These are phyloP conservation scores for Helianthus tuberosus DNA, from an alignment of 129 eudicot species.

Conservation along the genomic window DNA sequence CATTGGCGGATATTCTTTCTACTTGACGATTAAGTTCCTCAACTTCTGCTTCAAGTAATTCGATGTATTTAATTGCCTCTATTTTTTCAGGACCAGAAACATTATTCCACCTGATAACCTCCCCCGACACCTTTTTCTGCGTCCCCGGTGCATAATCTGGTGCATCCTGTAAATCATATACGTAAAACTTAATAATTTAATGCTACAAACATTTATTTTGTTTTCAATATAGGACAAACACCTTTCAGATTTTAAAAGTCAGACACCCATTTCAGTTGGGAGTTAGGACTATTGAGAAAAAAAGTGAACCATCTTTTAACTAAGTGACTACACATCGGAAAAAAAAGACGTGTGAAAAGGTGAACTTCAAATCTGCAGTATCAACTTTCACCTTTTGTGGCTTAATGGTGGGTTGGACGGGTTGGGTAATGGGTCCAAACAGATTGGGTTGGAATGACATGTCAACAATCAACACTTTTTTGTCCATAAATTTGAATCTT, in stretches of 20 bases:
- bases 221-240: slow-evolving; percentile 1
- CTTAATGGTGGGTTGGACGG: neutral
- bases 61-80: slow-evolving; percentile 92
- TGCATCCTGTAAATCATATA: slow-evolving; percentile 52
- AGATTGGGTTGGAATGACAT: slow-evolving; percentile 1
- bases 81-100: slow-evolving; percentile 94
- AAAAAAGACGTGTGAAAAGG: neutral
- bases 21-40: slow-evolving; percentile 93
- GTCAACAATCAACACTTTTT: neutral
- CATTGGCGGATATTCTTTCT: slow-evolving; percentile 76
- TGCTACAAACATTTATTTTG: slow-evolving; percentile 6
- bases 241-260: slow-evolving; percentile 15
- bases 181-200: slow-evolving; percentile 5
- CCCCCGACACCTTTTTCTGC: slow-evolving; percentile 90
- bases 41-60: slow-evolving; percentile 94
- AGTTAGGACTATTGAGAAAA: neutral
- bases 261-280: slow-evolving; percentile 1
- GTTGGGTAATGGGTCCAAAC: neutral
- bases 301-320: slow-evolving; percentile 10
- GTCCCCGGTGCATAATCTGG: slow-evolving; percentile 98
- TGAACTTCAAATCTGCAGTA: slow-evolving; percentile 3
- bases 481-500: neutral
- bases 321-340: slow-evolving; percentile 8
- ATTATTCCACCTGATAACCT: slow-evolving; percentile 97
- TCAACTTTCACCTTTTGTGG: slow-evolving; percentile 1